Evolutionary conservation across 257 asterid species (phyloP).

Genomic region (Solanum okadae): DNA sequence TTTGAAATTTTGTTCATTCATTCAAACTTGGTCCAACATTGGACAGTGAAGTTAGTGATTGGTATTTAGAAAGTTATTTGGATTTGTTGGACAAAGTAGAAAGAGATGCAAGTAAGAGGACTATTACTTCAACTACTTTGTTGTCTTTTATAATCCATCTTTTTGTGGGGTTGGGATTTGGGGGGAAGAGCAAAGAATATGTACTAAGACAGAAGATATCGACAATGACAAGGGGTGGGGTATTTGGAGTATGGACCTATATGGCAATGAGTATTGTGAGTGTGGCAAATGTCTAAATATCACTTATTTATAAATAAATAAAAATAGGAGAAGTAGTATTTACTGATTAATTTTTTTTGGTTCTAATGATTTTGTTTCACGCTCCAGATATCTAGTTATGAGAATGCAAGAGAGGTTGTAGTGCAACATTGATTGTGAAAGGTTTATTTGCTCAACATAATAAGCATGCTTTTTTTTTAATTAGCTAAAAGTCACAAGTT

Average conservation of each 20-base stretch:
- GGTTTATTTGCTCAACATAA: background rate
- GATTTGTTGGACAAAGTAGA: background rate
- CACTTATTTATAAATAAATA: too few species aligned
- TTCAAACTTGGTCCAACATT: background rate
- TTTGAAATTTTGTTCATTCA: background rate
- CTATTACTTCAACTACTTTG: background rate
- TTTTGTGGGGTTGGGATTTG: background rate
- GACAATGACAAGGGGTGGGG: background rate
- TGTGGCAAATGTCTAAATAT: background rate
- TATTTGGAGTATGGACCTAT: background rate
- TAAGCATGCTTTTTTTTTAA: too few species aligned
- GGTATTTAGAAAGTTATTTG: background rate
- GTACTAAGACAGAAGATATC: background rate
- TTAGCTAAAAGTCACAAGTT: too few species aligned
- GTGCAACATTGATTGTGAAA: background rate
- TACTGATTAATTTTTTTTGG: too few species aligned
- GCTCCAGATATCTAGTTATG: background rate
- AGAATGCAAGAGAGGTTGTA: background rate
- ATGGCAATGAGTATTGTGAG: background rate
- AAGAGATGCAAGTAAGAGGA: background rate
- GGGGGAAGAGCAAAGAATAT: background rate
- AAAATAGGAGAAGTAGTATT: background rate
- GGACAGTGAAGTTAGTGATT: background rate
- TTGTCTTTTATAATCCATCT: background rate
- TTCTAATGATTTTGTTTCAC: background rate